phyloP scores from a whole-genome alignment of 2,329 filamentous ascomycete genomes.

The Coleophoma eucalyptorum region DNA sequence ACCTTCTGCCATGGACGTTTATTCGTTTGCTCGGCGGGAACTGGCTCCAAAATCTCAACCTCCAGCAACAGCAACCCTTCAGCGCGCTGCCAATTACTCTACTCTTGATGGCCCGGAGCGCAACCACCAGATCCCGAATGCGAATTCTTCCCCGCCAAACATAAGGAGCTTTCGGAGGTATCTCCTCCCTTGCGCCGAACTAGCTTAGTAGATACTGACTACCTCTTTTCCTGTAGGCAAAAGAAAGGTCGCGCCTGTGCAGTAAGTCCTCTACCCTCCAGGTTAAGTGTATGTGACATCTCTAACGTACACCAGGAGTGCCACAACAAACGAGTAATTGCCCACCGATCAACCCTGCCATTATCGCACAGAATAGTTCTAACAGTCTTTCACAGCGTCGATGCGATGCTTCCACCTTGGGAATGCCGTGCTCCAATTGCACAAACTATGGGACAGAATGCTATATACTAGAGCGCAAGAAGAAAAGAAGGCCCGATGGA shows the following conservation, averaged over 20 bases:
- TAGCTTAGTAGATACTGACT: background rate
- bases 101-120: too few relatives aligned
- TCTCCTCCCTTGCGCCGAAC: background rate
- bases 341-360: too few relatives aligned
- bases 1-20: background rate
- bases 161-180: background rate
- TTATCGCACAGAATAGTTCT: too few relatives aligned
- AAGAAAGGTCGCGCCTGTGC: background rate
- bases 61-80: background rate
- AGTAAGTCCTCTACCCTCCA: background rate
- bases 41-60: background rate
- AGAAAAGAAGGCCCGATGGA: constrained; percentile 52
- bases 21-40: background rate
- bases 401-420: constrained; percentile 66
- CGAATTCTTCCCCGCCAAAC: background rate
- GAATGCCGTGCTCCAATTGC: constrained; percentile 70
- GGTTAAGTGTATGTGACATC: too few relatives aligned
- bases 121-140: background rate
- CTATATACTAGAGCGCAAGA: constrained; percentile 66
- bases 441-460: constrained; percentile 71
- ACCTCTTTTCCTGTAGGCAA: background rate
- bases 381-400: constrained; percentile 46
- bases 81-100: too few relatives aligned
- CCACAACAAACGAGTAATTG: too few relatives aligned
- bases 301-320: too few relatives aligned